Percentiles rank a stretch among this genome's conserved stretches.
phyloP scores from a whole-genome alignment of 805 yeast genomes.

The Komagataella kurtzmanii region DNA sequence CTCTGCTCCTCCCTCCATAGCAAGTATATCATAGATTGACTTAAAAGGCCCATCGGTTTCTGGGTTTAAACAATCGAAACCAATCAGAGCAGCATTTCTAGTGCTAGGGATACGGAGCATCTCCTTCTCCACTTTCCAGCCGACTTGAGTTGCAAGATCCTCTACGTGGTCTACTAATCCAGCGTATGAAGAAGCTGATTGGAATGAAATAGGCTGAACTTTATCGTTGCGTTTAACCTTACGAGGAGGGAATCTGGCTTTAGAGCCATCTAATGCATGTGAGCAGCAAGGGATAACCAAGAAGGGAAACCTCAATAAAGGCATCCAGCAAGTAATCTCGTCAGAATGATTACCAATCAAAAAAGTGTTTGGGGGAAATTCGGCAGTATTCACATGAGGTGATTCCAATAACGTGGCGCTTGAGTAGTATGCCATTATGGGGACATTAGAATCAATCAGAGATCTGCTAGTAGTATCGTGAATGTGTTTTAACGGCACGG shows the following conservation, averaged over 20 bases:
- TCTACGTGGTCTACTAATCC: conserved; percentile 80
- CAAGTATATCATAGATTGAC: conserved; percentile 45
- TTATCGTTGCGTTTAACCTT: conserved; percentile 4
- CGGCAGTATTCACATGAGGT: conserved; percentile 44
- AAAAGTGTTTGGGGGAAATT: conserved; percentile 60
- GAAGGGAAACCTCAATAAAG: conserved; percentile 74
- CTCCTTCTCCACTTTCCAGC: conserved; percentile 81
- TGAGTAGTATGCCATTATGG: conserved; percentile 40
- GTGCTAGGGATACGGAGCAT: conserved; percentile 91
- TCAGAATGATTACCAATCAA: conserved; percentile 92
- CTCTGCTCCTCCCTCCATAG: conserved; percentile 78
- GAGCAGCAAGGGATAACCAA: conserved; percentile 94
- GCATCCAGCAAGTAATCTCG: conserved; percentile 92
- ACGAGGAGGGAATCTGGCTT: conserved; percentile 38
- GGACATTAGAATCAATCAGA: conserved; percentile 16
- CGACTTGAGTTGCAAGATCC: conserved; percentile 47
- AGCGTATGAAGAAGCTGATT: conserved; percentile 57
- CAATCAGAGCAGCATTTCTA: conserved; percentile 82
- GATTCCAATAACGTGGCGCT: conserved; percentile 38
- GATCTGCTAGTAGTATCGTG: neutral
- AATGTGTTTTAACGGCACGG: conserved; percentile 18
- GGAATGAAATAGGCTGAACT: conserved; percentile 11
- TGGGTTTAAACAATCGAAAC: conserved; percentile 25
- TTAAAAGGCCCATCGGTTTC: conserved; percentile 17
- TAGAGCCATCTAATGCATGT: conserved; percentile 69